A percentile compares a stretch with the other conserved stretches of the same genome.
Conservation (phyloP, 2,329 filamentous ascomycete genomes). For the Alternaria novae-zelandiae region DNA sequence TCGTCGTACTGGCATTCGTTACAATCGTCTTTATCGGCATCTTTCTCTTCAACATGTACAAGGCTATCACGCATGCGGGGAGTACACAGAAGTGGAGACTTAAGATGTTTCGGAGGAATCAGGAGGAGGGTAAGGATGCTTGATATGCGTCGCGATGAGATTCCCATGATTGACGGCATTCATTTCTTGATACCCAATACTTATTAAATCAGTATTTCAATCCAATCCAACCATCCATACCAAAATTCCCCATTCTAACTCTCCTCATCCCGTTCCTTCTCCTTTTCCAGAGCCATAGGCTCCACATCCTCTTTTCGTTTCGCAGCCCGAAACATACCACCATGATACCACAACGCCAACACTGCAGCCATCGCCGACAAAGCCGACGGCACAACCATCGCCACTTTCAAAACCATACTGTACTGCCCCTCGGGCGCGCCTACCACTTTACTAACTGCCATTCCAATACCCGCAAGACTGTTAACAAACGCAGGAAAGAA, state of each 20-base stretch:
- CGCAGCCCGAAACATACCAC: constrained; percentile 41
- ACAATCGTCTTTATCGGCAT: constrained; percentile 37
- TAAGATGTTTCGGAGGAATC: constrained; percentile 14
- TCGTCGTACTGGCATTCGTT: constrained; percentile 34
- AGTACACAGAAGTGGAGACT: constrained; percentile 46
- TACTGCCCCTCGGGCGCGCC: constrained; percentile 56
- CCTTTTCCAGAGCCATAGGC: constrained; percentile 25
- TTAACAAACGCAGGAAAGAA: constrained; percentile 56
- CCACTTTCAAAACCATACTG: constrained; percentile 51
- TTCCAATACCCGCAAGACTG: constrained; percentile 58
- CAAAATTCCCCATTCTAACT: neutral
- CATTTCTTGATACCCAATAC: neutral
- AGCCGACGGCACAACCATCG: constrained; percentile 43
- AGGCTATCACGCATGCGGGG: constrained; percentile 40
- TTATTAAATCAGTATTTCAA: neutral
- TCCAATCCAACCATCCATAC: neutral
- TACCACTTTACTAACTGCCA: constrained; percentile 49
- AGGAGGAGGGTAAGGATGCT: neutral
- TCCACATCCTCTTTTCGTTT: constrained; percentile 43
- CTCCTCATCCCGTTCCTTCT: constrained; percentile 1
- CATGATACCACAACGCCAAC: constrained; percentile 42
- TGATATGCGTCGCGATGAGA: neutral
- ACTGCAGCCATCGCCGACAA: neutral
- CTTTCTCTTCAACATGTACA: constrained; percentile 46
- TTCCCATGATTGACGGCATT: neutral